These are phyloP conservation scores for Dendrobium officinale DNA, from an alignment of 106 monocot species.

Conservation along the genomic window DNA sequence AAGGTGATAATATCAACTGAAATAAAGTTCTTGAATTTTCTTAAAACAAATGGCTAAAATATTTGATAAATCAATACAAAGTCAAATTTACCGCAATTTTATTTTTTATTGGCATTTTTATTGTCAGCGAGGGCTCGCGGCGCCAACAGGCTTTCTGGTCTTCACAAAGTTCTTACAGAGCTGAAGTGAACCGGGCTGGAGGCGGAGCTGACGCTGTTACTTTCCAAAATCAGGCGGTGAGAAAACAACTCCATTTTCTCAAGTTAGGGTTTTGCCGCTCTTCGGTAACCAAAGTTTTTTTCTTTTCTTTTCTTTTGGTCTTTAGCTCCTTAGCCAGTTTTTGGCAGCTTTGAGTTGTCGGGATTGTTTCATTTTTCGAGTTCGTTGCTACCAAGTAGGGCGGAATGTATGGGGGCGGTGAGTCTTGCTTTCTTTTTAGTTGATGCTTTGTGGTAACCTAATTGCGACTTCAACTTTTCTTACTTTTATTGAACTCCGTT, in stretches of 20 bases:
- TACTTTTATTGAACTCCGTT: neutral
- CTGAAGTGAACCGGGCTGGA: too few relatives aligned
- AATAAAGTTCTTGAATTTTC: too few relatives aligned
- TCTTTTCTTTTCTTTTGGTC: neutral
- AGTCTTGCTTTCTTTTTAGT: neutral
- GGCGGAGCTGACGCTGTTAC: too few relatives aligned
- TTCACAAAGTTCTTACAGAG: too few relatives aligned
- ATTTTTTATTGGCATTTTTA: too few relatives aligned
- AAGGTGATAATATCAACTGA: too few relatives aligned
- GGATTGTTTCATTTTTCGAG: neutral
- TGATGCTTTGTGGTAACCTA: neutral
- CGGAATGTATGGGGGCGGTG: slow-evolving; percentile 7
- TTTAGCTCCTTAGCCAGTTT: neutral
- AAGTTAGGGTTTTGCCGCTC: neutral
- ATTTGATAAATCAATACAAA: too few relatives aligned
- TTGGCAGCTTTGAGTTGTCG: neutral
- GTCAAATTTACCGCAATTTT: too few relatives aligned
- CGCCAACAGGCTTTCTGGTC: too few relatives aligned
- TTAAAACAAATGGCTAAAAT: too few relatives aligned
- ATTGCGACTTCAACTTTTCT: neutral
- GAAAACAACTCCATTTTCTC: neutral
- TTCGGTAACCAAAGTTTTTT: neutral
- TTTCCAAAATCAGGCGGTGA: too few relatives aligned
- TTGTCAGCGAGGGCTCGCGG: too few relatives aligned
- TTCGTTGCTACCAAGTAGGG: neutral